Percentiles rank a stretch among this genome's conserved stretches.
Conservation (phyloP, 495 filamentous ascomycete species). For the Xylaria flabelliformis region DNA sequence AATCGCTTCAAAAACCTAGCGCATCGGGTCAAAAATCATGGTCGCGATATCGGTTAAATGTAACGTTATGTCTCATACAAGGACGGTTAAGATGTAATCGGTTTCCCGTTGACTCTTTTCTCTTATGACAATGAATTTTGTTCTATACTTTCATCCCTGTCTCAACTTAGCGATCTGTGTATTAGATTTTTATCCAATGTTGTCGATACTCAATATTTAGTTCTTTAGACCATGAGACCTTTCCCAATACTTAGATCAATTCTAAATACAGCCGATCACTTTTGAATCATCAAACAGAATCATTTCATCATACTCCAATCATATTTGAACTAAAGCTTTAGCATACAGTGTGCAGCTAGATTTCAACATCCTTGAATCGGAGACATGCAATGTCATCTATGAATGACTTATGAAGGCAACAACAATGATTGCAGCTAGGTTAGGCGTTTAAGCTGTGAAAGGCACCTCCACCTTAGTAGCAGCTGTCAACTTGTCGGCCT, state of each 20-base stretch:
- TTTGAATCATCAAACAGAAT: neutral
- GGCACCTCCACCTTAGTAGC: slow-evolving; percentile 32
- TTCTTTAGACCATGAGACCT: neutral
- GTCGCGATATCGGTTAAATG: neutral
- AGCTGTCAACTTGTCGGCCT: slow-evolving; percentile 32
- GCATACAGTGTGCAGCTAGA: neutral
- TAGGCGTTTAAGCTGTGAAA: slow-evolving; percentile 26
- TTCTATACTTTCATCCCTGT: neutral
- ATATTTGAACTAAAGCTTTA: neutral
- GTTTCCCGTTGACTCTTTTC: neutral
- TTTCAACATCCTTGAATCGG: neutral
- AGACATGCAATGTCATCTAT: neutral
- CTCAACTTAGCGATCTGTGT: neutral
- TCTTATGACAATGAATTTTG: neutral
- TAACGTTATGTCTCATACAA: neutral
- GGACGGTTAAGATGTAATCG: neutral
- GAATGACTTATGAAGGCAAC: neutral
- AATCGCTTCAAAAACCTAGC: neutral
- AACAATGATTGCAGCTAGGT: too few species aligned
- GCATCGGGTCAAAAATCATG: too few species aligned
- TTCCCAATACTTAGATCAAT: neutral
- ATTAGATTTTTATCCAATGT: neutral
- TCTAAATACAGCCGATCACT: neutral
- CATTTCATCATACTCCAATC: neutral
- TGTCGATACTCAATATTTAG: neutral